Evolutionary conservation across 441 rosid genomes (phyloP).

Genomic region (Adansonia gregorii): DNA sequence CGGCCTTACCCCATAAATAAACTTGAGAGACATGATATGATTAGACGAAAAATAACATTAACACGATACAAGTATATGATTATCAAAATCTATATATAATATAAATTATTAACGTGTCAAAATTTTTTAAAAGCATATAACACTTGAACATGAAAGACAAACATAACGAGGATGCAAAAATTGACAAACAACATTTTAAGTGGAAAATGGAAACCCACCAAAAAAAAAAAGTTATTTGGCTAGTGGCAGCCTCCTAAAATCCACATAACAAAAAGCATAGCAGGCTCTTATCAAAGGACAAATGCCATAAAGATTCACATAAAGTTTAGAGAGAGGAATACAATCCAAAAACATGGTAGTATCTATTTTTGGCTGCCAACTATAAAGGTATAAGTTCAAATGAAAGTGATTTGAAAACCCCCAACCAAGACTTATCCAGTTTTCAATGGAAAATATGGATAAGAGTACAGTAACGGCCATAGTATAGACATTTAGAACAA

Average conservation of each 20-base stretch:
- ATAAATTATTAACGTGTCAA: too few relatives aligned
- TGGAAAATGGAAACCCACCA: slow-evolving; percentile 12
- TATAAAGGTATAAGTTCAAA: neutral
- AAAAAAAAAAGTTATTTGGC: neutral
- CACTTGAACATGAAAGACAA: too few relatives aligned
- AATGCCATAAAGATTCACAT: neutral
- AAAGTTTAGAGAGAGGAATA: neutral
- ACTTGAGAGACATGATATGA: too few relatives aligned
- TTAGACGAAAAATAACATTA: too few relatives aligned
- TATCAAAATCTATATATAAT: too few relatives aligned
- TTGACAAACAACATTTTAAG: neutral
- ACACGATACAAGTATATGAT: too few relatives aligned
- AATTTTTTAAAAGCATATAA: too few relatives aligned
- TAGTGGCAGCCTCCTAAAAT: neutral
- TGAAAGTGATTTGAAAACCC: slow-evolving; percentile 29
- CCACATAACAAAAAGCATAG: neutral
- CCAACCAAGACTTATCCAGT: slow-evolving; percentile 15
- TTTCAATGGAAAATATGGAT: slow-evolving; percentile 29
- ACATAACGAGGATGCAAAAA: too few relatives aligned
- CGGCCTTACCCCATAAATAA: neutral
- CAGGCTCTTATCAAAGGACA: slow-evolving; percentile 12
- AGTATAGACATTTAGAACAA: slow-evolving; percentile 27
- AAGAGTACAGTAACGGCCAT: slow-evolving; percentile 38
- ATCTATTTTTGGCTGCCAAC: slow-evolving; percentile 9
- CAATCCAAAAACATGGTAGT: neutral